Evolutionary conservation across 1,284 basidiomycete genomes (phyloP).

Genomic region (Apiotrichum laibachii): DNA sequence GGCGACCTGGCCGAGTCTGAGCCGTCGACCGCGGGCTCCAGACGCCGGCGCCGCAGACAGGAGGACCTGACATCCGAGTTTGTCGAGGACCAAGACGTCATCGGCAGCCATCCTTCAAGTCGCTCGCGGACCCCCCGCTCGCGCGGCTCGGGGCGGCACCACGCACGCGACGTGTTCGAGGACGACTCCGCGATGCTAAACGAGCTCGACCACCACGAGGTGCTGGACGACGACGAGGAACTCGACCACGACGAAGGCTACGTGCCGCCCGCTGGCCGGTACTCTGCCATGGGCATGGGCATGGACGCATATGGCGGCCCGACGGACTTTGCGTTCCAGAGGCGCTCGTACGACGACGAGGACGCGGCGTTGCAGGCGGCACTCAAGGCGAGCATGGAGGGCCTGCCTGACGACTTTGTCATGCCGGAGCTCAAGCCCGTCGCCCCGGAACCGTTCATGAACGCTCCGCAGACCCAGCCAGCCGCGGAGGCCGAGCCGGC

Average conservation of each 20-base stretch:
- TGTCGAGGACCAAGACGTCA: conserved; percentile 13
- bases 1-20: neutral
- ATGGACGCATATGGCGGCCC: conserved; percentile 28
- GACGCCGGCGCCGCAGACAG: conserved; percentile 22
- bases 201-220: conserved; percentile 40
- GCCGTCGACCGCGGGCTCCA: conserved; percentile 13
- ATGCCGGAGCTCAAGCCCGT: conserved; percentile 21
- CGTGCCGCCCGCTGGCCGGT: neutral
- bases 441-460: neutral
- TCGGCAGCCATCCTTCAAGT: conserved; percentile 4
- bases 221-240: conserved; percentile 25
- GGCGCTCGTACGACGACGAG: conserved; percentile 70
- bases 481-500: conserved; percentile 18
- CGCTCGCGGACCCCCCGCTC: conserved; percentile 9
- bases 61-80: conserved; percentile 14
- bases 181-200: conserved; percentile 11
- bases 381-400: conserved; percentile 73
- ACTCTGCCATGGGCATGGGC: neutral
- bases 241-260: conserved; percentile 18
- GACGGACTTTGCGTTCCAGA: conserved; percentile 39
- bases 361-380: conserved; percentile 82
- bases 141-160: neutral
- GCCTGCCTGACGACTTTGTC: conserved; percentile 53
- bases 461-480: conserved; percentile 34
- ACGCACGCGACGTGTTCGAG: conserved; percentile 18